These are phyloP conservation scores for Aristolochia californica DNA, from an alignment of 164 flowering plant genomes.

Conservation along the genomic window DNA sequence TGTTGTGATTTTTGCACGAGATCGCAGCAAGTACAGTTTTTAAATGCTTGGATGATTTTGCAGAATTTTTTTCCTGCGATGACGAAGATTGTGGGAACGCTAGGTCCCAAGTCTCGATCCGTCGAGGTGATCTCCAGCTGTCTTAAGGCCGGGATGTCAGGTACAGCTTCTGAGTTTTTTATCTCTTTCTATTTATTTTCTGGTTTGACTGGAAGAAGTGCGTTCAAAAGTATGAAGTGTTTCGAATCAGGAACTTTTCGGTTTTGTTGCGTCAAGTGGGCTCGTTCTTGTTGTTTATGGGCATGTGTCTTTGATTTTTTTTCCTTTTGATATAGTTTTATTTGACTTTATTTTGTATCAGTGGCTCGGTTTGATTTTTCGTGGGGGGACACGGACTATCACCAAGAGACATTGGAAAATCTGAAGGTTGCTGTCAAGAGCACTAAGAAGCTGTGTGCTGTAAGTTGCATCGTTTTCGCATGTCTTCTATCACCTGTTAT, in stretches of 20 bases:
- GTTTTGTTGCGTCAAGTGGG: background rate
- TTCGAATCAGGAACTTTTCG: background rate
- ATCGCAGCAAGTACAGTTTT: background rate
- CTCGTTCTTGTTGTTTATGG: background rate
- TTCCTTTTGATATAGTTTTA: background rate
- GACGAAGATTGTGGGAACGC: slow-evolving; percentile 90
- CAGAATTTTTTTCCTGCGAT: slow-evolving; percentile 76
- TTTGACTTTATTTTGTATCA: slow-evolving; percentile 12
- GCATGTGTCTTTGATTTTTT: background rate
- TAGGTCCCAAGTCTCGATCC: slow-evolving; percentile 72
- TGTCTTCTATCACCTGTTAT: background rate
- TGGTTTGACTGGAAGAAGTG: background rate
- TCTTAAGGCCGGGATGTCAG: slow-evolving; percentile 96
- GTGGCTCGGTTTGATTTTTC: slow-evolving; percentile 95
- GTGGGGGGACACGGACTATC: slow-evolving; percentile 71
- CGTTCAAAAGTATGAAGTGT: too few species aligned
- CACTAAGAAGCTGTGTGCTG: slow-evolving; percentile 90
- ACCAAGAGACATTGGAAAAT: slow-evolving; percentile 82
- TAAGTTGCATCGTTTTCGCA: slow-evolving; percentile 19
- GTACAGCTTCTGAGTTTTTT: slow-evolving; percentile 18
- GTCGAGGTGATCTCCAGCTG: slow-evolving; percentile 69
- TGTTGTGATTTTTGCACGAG: background rate
- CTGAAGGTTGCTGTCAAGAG: slow-evolving; percentile 69
- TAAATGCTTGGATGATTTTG: background rate
- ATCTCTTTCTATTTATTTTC: background rate